These are phyloP conservation scores for Geotrichum macrosporum DNA, from an alignment of 1,139 yeast genomes.

Conservation along the genomic window DNA sequence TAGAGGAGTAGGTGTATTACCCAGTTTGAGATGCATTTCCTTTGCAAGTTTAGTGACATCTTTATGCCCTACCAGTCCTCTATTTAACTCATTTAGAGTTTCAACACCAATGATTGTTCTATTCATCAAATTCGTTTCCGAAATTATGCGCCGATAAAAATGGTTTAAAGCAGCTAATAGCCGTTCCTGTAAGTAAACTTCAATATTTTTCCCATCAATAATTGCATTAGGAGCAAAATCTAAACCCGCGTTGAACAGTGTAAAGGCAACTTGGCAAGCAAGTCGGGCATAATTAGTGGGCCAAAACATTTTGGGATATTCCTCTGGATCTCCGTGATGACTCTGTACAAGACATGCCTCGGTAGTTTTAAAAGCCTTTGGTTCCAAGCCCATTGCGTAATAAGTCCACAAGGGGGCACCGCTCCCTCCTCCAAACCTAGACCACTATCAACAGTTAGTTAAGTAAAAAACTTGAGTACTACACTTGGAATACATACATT, in stretches of 20 bases:
- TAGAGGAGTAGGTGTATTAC: conserved; percentile 36
- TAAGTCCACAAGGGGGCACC: conserved; percentile 96
- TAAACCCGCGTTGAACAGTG: conserved; percentile 76
- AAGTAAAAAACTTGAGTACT: background rate
- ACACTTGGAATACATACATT: conserved; percentile 40
- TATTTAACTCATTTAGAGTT: conserved; percentile 69
- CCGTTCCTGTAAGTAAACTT: conserved; percentile 63
- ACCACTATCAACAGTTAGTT: conserved; percentile 48
- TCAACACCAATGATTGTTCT: conserved; percentile 63
- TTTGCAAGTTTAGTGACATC: conserved; percentile 33
- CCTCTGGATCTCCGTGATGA: conserved; percentile 40
- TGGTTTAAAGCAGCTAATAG: conserved; percentile 51
- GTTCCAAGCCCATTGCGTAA: conserved; percentile 90
- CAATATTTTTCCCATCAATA: conserved; percentile 66
- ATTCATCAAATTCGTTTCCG: conserved; percentile 54
- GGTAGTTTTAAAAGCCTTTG: conserved; percentile 57
- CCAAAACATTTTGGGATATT: conserved; percentile 87
- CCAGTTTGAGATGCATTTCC: conserved; percentile 35
- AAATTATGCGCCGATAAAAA: conserved; percentile 49
- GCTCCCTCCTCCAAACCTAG: conserved; percentile 84
- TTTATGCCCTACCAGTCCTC: conserved; percentile 33
- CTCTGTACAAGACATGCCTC: conserved; percentile 78
- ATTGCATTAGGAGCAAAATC: conserved; percentile 62
- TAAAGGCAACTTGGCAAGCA: conserved; percentile 78
- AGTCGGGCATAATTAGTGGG: conserved; percentile 77